These are phyloP conservation scores for Leccinum variicolor DNA, from an alignment of 768 basidiomycete genomes.

Conservation along the genomic window DNA sequence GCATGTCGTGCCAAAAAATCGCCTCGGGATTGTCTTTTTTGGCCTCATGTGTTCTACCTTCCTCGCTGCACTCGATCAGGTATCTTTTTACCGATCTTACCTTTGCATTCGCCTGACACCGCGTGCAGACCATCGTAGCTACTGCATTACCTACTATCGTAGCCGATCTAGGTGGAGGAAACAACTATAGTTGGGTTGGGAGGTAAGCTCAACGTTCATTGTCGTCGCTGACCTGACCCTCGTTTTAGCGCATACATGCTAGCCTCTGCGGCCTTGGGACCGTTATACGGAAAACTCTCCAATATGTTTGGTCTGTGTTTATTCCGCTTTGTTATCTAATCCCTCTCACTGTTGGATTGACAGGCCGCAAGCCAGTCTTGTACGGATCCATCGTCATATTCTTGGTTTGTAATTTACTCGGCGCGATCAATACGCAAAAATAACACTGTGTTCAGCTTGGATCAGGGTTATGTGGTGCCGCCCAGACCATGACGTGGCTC, in stretches of 20 bases:
- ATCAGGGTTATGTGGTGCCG: conserved; percentile 42
- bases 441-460: conserved; percentile 24
- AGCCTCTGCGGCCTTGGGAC: conserved; percentile 38
- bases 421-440: background rate
- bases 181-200: conserved; percentile 49
- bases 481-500: conserved; percentile 42
- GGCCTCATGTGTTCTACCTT: conserved; percentile 44
- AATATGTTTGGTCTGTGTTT: conserved; percentile 34
- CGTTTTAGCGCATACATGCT: conserved; percentile 43
- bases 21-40: conserved; percentile 39
- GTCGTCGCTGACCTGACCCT: background rate
- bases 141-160: conserved; percentile 52
- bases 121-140: conserved; percentile 41
- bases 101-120: background rate
- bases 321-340: background rate
- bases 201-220: conserved; percentile 25
- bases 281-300: conserved; percentile 48
- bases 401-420: conserved; percentile 24
- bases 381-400: conserved; percentile 36
- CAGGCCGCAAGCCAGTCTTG: conserved; percentile 38
- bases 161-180: conserved; percentile 40
- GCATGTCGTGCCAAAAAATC: conserved; percentile 43
- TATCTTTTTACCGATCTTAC: conserved; percentile 6
- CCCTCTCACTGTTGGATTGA: background rate
- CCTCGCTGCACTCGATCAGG: conserved; percentile 49